Percentiles rank a stretch among this genome's conserved stretches.
These are phyloP conservation scores for Apophysomyces trapeziformis DNA, from an alignment of 371 early-diverging fungal genomes.

Conservation along the genomic window DNA sequence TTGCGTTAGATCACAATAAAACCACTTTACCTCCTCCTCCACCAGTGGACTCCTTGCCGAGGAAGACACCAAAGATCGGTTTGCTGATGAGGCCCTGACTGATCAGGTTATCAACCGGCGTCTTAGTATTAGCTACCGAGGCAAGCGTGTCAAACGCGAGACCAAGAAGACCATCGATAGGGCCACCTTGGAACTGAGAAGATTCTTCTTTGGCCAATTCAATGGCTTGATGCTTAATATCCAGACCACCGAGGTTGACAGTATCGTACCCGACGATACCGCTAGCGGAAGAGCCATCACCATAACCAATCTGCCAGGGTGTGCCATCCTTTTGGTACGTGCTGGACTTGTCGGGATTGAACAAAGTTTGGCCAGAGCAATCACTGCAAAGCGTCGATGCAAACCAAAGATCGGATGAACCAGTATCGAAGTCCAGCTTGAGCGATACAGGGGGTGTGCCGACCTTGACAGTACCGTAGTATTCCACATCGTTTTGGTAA, in stretches of 20 bases:
- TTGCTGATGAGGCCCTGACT: conserved; percentile 20
- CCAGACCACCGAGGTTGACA: conserved; percentile 33
- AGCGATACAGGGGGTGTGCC: conserved; percentile 73
- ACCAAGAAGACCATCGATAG: conserved; percentile 40
- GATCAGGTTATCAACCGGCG: conserved; percentile 33
- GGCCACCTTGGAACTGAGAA: conserved; percentile 14
- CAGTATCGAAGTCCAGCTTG: conserved; percentile 75
- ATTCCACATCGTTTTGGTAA: conserved; percentile 36
- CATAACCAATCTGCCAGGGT: conserved; percentile 54
- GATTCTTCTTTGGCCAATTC: conserved; percentile 30
- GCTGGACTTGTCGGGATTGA: conserved; percentile 46
- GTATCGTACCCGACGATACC: conserved; percentile 35
- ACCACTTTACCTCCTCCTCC: conserved; percentile 23
- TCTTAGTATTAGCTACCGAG: conserved; percentile 37
- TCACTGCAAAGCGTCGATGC: conserved; percentile 42
- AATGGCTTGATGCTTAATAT: conserved; percentile 29
- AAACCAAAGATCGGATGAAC: conserved; percentile 73
- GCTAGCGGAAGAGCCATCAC: conserved; percentile 51
- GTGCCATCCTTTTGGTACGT: conserved; percentile 48
- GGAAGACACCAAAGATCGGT: conserved; percentile 27
- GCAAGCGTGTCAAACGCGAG: conserved; percentile 56
- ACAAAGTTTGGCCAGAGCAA: conserved; percentile 41
- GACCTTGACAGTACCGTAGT: conserved; percentile 59
- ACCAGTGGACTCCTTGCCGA: conserved; percentile 19
- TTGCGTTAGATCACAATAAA: no score